Base-by-base conservation (phyloP, 2,329 filamentous ascomycete genomes). In the Ceratocystis diversiconidia region DNA sequence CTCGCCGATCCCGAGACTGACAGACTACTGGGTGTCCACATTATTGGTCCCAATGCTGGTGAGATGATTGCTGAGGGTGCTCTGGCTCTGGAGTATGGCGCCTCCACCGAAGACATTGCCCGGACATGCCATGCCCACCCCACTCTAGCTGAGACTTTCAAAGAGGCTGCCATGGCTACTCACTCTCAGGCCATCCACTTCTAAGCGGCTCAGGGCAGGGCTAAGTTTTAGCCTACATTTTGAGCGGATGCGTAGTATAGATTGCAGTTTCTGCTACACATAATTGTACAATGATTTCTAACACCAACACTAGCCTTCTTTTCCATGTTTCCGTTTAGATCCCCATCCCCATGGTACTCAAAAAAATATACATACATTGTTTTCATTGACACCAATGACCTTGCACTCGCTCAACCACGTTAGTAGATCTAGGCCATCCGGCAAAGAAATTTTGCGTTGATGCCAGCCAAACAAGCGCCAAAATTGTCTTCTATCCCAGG, bases 41-140 rank as follows among this genome's bases (percentile, higher is more conserved):
- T 99, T 76, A 87, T 99, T 72, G 94, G 94, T 68, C 83, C 94
- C 72, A 94, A 94, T 75, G 94, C 94, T 55, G 94, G 94, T 73
- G 94, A 99, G 82, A 97, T 99, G 94, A 96, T 99, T 79, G 94
- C 94, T 1, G 94, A 99, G 80, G 94, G 88, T 70, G 94, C 92
- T 12, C 81, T 99, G 73, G 94, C 94, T 66, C 81, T 99, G 62
- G 94, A 99, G 80, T 99, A 99, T 74, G 94, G 94, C 70, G 94
- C 94, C 36, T 94, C 89, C 70, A 92, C 86, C 72, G 94, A 99
- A 80, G 94, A 96, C 76, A 90, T 96, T 74, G 91, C 88, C 68
- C 85, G 94, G 74, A 97, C 94, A 70, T 94, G 90, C 78, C 94
- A 99, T 78, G 94, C 94, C 65, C 94, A 99, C 79, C 94, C 94